Evolutionary conservation across 805 yeast genomes (phyloP), one percentile per base, ranked within the genome.

Genomic region (Groenewaldozyma salmanticensis): DNA sequence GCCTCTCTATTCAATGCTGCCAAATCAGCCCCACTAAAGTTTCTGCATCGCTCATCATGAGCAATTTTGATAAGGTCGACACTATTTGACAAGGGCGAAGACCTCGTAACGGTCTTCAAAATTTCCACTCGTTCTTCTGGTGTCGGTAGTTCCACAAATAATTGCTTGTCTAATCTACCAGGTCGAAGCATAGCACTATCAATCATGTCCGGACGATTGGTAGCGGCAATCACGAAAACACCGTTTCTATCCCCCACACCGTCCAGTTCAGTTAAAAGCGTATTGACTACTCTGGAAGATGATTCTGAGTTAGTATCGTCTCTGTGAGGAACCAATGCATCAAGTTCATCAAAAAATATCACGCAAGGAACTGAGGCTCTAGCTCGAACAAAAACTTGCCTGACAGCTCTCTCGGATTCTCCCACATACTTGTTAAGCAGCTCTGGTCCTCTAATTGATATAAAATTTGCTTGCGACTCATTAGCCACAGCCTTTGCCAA

Each of bases 171-270:
- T 53, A 90, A 70, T 61, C 98, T 75, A 4, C 97, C 98, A 0
- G 97, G 97, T 58, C 98, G 75, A 35, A 92, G 65, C 97, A 90
- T 92, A 0, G 98, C 98, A 3, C 95, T 87, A 61, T 90, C 98
- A 49, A 90, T 92, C 85, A 90, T 90, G 59, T 90, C 98, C 0
- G 97, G 97, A 58, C 98, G 74, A 54, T 90, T 90, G 0, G 98
- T 90, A 1, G 98, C 98, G 21, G 96, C 97, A 50, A 90, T 76
- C 3, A 90, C 97, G 60, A 82, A 92, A 2, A 90, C 85, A 2
- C 97, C 97, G 45, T 81, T 75, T 52, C 97, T 70, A 51, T 90
- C 96, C 52, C 86, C 88, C 42, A 90, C 70, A 1, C 98, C 98
- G 63, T 92, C 98, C 31, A 92, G 69, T 58, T 92, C 98, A 0